These are phyloP conservation scores for Oryza australiensis DNA, from an alignment of 176 grass and related monocot species.

Conservation along the genomic window DNA sequence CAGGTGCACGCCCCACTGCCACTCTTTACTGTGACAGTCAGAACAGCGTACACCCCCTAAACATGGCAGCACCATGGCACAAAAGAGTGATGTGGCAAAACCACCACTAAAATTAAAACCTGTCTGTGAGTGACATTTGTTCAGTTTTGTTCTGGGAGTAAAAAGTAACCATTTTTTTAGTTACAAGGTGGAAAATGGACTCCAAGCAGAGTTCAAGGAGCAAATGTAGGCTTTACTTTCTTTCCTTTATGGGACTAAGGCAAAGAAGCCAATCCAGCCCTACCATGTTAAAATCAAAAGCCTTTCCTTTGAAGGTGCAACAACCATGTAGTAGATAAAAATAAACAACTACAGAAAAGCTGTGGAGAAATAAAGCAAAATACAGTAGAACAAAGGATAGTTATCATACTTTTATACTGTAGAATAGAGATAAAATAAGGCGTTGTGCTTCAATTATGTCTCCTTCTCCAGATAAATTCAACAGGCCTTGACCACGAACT, in stretches of 20 bases:
- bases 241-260: not conserved
- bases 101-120: not conserved
- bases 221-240: not conserved
- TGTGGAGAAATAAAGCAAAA: not conserved
- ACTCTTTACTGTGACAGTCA: not conserved
- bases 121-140: not conserved
- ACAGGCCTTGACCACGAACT: slow-evolving; percentile 94
- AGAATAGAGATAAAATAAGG: slow-evolving; percentile 97
- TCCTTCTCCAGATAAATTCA: slow-evolving; percentile 95
- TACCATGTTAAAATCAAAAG: not conserved
- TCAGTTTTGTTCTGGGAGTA: not conserved
- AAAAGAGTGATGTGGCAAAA: not conserved
- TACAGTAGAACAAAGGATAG: slow-evolving; percentile 17
- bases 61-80: not conserved
- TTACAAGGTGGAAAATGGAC: not conserved
- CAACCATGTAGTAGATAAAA: slow-evolving; percentile 7
- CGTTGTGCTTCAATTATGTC: slow-evolving; percentile 91
- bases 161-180: not conserved
- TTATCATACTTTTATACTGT: slow-evolving; percentile 87
- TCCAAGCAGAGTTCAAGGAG: not conserved
- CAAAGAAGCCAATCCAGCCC: not conserved
- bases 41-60: not conserved
- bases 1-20: not conserved
- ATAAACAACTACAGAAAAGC: not conserved
- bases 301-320: not conserved